Percentiles rank a stretch among this genome's conserved stretches.
These are phyloP conservation scores for Neurospora sp. DNA, from an alignment of 2,329 filamentous ascomycete species.

Conservation along the genomic window DNA sequence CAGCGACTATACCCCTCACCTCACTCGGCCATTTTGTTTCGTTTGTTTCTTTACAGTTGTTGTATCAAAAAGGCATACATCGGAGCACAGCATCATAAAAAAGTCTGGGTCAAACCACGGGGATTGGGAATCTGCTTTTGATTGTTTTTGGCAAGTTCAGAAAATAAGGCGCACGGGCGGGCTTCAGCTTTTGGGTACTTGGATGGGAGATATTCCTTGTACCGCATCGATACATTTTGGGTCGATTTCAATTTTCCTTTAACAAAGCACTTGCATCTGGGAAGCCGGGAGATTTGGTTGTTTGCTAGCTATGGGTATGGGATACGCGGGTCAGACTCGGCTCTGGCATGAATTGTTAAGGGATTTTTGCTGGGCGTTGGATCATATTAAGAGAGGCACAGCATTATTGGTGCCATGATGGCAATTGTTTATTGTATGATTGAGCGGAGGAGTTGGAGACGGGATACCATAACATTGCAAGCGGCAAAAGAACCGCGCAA, in stretches of 20 bases:
- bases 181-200: constrained; percentile 1
- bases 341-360: background rate
- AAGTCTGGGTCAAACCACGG: constrained; percentile 13
- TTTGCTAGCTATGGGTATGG: background rate
- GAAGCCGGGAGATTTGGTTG: background rate
- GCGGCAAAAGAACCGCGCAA: background rate
- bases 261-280: background rate
- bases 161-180: constrained; percentile 2
- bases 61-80: constrained; percentile 21
- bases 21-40: constrained; percentile 11
- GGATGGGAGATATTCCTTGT: constrained; percentile 6
- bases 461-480: background rate
- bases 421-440: background rate
- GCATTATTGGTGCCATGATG: background rate
- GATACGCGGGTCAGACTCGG: background rate
- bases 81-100: constrained; percentile 23
- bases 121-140: constrained; percentile 9
- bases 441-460: background rate
- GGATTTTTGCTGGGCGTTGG: background rate
- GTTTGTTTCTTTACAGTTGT: constrained; percentile 16
- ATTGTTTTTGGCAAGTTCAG: constrained; percentile 1
- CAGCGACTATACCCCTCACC: constrained; percentile 15
- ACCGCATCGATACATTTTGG: constrained; percentile 7
- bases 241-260: constrained; percentile 5
- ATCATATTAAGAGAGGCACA: background rate